Percentiles rank a stretch among this genome's conserved stretches.
Conservation (phyloP, 2,329 filamentous ascomycete species). For the Stromatinia cepivora region DNA sequence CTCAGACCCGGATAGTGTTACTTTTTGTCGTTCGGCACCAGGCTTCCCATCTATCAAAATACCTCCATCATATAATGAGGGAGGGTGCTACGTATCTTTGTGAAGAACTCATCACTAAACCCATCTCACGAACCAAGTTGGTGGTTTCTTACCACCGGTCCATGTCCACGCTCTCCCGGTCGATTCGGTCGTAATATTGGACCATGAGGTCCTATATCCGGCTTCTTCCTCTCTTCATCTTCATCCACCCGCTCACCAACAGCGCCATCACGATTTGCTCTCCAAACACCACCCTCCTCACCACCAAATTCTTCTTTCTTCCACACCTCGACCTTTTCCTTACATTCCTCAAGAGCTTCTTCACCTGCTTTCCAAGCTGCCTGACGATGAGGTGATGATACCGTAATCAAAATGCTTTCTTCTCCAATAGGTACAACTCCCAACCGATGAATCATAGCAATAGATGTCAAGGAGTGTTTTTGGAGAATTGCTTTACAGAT, state of each 20-base stretch:
- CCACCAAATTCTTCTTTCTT: conserved; percentile 86
- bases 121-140: conserved; percentile 6
- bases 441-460: conserved; percentile 81
- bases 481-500: conserved; percentile 59
- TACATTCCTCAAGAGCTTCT: conserved; percentile 84
- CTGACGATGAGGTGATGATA: conserved; percentile 78
- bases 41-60: not conserved
- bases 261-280: conserved; percentile 78
- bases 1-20: not conserved
- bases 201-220: conserved; percentile 29
- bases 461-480: conserved; percentile 66
- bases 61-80: not conserved
- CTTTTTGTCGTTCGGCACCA: no score
- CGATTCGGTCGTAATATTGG: conserved; percentile 31
- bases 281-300: conserved; percentile 75
- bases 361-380: conserved; percentile 87
- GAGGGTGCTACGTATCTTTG: not conserved
- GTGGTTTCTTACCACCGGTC: conserved; percentile 31
- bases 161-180: conserved; percentile 37
- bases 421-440: conserved; percentile 87
- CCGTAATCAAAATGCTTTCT: conserved; percentile 87
- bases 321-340: conserved; percentile 90
- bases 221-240: conserved; percentile 19
- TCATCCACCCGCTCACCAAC: conserved; percentile 31
- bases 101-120: no score